Percentiles rank a stretch among this genome's conserved stretches.
Evolutionary conservation across 2,329 filamentous ascomycete genomes (phyloP).

Genomic region (Talaromyces rugulosus): DNA sequence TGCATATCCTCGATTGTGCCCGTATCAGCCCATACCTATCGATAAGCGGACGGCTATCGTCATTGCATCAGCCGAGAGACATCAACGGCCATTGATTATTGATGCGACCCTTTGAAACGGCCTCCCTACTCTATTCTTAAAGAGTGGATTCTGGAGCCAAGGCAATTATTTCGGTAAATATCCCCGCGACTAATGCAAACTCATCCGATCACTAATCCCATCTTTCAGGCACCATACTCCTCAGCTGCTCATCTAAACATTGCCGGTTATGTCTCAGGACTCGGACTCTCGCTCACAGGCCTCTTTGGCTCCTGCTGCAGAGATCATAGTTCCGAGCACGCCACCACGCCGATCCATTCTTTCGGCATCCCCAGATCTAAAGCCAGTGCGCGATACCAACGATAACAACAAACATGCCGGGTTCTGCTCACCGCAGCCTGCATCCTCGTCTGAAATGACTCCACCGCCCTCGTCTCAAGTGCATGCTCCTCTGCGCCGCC

Average conservation of each 20-base stretch:
- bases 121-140: not conserved
- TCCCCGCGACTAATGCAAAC: not conserved
- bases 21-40: not conserved
- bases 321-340: slow-evolving; percentile 33
- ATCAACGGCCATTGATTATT: not conserved
- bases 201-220: not conserved
- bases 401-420: slow-evolving; percentile 26
- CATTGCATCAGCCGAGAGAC: not conserved
- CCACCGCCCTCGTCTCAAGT: slow-evolving; percentile 61
- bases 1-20: not conserved
- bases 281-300: slow-evolving; percentile 26
- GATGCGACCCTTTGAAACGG: not conserved
- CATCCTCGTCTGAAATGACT: slow-evolving; percentile 53
- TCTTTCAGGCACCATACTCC: not conserved
- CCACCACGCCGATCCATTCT: slow-evolving; percentile 28
- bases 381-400: slow-evolving; percentile 26
- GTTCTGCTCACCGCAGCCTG: slow-evolving; percentile 39
- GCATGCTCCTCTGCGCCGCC: slow-evolving; percentile 36
- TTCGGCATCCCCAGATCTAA: slow-evolving; percentile 34
- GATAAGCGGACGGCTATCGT: slow-evolving; percentile 11
- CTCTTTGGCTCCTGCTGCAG: slow-evolving; percentile 35
- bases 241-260: not conserved
- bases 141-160: not conserved
- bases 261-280: slow-evolving; percentile 29
- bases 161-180: not conserved